Evolutionary conservation across 768 basidiomycete genomes (phyloP), one percentile per base, ranked within the genome.

Genomic region (Pulveroboletus sp.): DNA sequence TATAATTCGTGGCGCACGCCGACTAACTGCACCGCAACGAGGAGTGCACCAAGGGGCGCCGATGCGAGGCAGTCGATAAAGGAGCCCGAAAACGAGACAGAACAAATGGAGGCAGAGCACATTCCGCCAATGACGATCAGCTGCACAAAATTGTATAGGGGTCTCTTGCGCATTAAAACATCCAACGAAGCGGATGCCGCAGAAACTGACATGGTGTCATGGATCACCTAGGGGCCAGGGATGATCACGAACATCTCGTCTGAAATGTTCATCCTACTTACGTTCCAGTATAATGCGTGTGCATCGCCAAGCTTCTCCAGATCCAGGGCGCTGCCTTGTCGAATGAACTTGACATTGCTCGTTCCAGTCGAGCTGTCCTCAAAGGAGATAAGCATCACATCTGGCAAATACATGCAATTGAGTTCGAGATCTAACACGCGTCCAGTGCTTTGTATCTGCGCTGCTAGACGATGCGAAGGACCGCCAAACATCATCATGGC

Each of bases 401-500:
- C 82, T 3, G 85, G 85, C 27, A 87, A 69, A 62, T 89, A 88
- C 67, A 92, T 75, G 69, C 89, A 85, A 45, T 77, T 79, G 40
- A 82, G 75, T 56, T 79, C 76, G 51, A 93, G 75, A 54, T 93
- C 89, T 24, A 93, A 78, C 12, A 92, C 87, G 7, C 76, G 77
- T 12, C 83, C 88, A 1, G 89, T 88, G 12, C 85, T 82, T 62
- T 83, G 81, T 49, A 93, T 82, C 63, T 93, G 89, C 2, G 87
- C 77, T 59, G 85, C 88, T 17, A 93, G 75, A 37, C 90, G 85
- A 65, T 94, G 89, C 11, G 85, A 79, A 17, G 89, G 88, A 2
- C 83, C 85, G 9, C 89, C 90, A 57, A 89, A 91, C 80, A 87
- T 89, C 88, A 93, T 93, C 76, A 93, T 82, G 9, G 88, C 82